Conservation (phyloP, 768 basidiomycete genomes). For the Tephrocybe sp. region DNA sequence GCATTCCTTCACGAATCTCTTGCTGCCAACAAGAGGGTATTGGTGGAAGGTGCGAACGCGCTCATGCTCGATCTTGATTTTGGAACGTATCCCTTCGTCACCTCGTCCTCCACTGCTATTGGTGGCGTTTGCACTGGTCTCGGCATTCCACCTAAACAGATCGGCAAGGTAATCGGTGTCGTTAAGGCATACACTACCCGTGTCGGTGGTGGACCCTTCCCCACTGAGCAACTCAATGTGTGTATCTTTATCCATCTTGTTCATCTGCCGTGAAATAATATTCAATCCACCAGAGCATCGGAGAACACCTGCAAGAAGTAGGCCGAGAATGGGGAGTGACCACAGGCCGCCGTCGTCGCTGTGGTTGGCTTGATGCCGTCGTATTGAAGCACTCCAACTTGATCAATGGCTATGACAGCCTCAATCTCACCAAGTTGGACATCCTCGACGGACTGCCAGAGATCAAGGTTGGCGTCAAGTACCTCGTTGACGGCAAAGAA, state of each 20-base stretch:
- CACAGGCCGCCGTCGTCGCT: conserved; percentile 88
- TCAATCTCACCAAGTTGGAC: conserved; percentile 97
- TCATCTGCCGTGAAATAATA: neutral
- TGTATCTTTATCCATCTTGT: conserved; percentile 21
- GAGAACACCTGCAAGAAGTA: conserved; percentile 88
- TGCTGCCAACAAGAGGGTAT: conserved; percentile 68
- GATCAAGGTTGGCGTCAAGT: conserved; percentile 86
- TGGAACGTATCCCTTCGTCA: conserved; percentile 97
- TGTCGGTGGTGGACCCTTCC: conserved; percentile 98
- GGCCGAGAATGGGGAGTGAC: conserved; percentile 91
- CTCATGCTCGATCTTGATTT: conserved; percentile 98
- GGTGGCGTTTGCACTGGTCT: conserved; percentile 97
- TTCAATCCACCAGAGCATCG: conserved; percentile 54
- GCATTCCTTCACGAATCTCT: conserved; percentile 82
- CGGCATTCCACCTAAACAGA: conserved; percentile 88
- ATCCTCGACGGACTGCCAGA: conserved; percentile 80
- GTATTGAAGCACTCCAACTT: conserved; percentile 88
- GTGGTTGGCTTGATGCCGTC: conserved; percentile 97
- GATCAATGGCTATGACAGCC: conserved; percentile 92
- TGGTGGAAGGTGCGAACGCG: conserved; percentile 98
- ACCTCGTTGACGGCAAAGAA: conserved; percentile 73
- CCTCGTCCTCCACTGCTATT: conserved; percentile 88
- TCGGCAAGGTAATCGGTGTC: conserved; percentile 89
- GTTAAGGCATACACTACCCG: conserved; percentile 98
- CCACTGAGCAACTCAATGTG: conserved; percentile 91